Evolutionary conservation across 371 early-diverging fungal genomes (phyloP), one percentile per base, ranked within the genome.

Genomic region (Massospora cicadina): DNA sequence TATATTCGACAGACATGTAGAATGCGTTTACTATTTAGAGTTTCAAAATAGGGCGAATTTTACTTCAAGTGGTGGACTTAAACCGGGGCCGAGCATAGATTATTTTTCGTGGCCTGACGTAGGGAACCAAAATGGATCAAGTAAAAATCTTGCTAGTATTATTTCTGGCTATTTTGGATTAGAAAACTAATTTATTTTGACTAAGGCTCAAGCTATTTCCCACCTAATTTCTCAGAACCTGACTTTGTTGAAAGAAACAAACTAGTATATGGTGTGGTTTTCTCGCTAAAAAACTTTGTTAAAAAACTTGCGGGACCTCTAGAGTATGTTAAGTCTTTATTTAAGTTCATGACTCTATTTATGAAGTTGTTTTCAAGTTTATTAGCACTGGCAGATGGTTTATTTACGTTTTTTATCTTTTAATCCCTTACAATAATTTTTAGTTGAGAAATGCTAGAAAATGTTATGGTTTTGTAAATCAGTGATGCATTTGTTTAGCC

Each of bases 61-160:
- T 31, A 60, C 60, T 2, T 7, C 24, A 60, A 60, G 28, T 27
- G 60, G 60, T 28, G 60, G 60, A 12, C 31, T 60, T 17, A 60
- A 60, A 23, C 30, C 60, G 13, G 60, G 60, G 21, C 25, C 28
- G 13, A 24, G 21, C 7, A 28, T 28, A 21, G 60, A 60, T 31
- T 60, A 60, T 31, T 60, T 60, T 60, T 21, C 30, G 27, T 60
- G 60, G 60, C 60, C 60, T 21, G 60, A 60, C 2, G 17, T 7
- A 30, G 13, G 7, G 2, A 17, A 27, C 12, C n/a, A n/a, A n/a
- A n/a, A n/a, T n/a, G n/a, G n/a, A n/a, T n/a, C n/a, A n/a, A n/a
- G n/a, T n/a, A n/a, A n/a, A n/a, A n/a, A n/a, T n/a, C n/a, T n/a
- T n/a, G n/a, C n/a, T n/a, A n/a, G n/a, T n/a, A n/a, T n/a, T n/a